Percentiles rank a stretch among this genome's conserved stretches.
phyloP scores from a whole-genome alignment of 352 stramenopile genomes.

The Phytopythium vexans region DNA sequence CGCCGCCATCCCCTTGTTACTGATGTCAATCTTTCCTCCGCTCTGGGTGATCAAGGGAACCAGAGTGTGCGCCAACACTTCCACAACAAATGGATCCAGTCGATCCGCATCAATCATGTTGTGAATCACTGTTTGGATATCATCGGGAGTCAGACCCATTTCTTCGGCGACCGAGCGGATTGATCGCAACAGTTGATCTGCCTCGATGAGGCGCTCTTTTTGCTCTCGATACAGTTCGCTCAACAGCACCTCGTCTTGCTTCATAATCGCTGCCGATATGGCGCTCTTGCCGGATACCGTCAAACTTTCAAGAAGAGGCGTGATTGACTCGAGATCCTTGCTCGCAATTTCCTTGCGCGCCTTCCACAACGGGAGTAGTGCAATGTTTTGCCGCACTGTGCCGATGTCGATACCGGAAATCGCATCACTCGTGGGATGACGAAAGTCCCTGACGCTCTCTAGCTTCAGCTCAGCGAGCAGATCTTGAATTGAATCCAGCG shows the following conservation, averaged over 20 bases:
- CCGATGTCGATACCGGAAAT: conserved; percentile 14
- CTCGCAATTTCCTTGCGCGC: conserved; percentile 13
- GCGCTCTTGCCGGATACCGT: conserved; percentile 9
- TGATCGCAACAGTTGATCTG: conserved; percentile 38
- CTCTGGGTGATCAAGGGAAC: conserved; percentile 40
- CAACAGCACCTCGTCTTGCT: conserved; percentile 39
- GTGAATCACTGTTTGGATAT: conserved; percentile 32
- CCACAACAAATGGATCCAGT: conserved; percentile 1
- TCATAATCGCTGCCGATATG: conserved; percentile 21
- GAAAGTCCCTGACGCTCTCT: conserved; percentile 29
- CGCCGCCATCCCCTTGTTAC: conserved; percentile 21
- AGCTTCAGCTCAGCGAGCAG: conserved; percentile 43
- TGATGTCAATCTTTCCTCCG: conserved; percentile 43
- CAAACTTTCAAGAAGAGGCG: conserved; percentile 7
- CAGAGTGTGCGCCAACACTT: conserved; percentile 8
- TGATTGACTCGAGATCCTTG: conserved; percentile 8
- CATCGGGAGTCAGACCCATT: conserved; percentile 40
- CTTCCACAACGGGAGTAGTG: conserved; percentile 20
- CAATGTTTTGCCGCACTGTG: conserved; percentile 1
- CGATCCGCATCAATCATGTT: conserved; percentile 6
- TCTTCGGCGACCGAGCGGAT: conserved; percentile 41
- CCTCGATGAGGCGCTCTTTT: conserved; percentile 43
- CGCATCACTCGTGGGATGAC: conserved; percentile 32
- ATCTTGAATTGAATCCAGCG: conserved; percentile 27
- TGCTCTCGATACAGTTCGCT: conserved; percentile 61